Evolutionary conservation across 179 eudicot species (phyloP), one percentile per base, ranked within the genome.

Genomic region (Actinidia arguta): DNA sequence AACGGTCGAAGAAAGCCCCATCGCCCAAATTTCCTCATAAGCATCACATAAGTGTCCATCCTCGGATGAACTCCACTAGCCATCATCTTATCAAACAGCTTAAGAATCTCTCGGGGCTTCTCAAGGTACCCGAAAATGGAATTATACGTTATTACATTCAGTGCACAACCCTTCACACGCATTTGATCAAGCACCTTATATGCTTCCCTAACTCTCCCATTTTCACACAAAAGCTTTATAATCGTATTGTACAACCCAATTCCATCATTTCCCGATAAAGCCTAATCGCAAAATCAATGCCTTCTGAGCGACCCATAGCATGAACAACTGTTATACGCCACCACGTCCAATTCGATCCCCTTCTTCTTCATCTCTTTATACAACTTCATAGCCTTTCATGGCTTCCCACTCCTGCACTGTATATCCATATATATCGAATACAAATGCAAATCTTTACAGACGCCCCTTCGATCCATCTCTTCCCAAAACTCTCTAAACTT

Each of bases 1-100:
- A 93, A 90, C 5, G 98, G 99, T 66, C 99, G 84, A 69, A 96
- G 93, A 84, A 96, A 93, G 14, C 99, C 99, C 99, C 99, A 96
- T 67, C 93, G 88, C 76, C 94, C 99, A 85, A 95, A 96, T 78
- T 95, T 96, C 83, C 94, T 90, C 92, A 96, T 91, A 71, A 96
- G 97, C 99, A 95, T 90, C 82, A 95, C 97, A 88, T 88, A 95
- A 3, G 98, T 95, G 82, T 95, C 98, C 91, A 92, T 88, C 70
- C 77, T 92, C 0, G 98, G 98, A 51, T 85, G 83, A 68, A 95
- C 89, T 36, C 98, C 98, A 81, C 83, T 87, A 24, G 83, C 92
- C 73, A 88, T 80, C 99, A 96, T 95, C 86, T 87, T 86, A 55
- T 96, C 97, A 85, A 96, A 92, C 87, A 95, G 69, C 84, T 76